phyloP scores from a whole-genome alignment of 2,329 filamentous ascomycete genomes.

The Claviceps africana region DNA sequence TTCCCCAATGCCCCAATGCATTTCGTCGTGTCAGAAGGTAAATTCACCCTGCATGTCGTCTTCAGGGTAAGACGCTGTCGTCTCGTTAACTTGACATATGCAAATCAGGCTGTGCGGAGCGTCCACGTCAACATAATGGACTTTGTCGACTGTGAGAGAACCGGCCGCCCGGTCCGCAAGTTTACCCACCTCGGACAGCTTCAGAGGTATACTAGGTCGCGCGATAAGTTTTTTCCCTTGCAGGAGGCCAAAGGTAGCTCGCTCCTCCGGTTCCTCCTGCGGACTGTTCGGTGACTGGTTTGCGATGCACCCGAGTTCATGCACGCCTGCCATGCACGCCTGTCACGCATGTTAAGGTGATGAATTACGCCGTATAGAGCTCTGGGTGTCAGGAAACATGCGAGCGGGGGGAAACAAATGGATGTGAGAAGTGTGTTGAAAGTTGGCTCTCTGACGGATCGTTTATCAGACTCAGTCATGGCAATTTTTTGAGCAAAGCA shows the following conservation, averaged over 20 bases:
- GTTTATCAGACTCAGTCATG: too few relatives aligned
- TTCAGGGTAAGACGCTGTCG: neutral
- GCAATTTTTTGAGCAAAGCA: too few relatives aligned
- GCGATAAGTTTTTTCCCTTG: neutral
- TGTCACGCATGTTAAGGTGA: too few relatives aligned
- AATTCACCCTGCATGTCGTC: neutral
- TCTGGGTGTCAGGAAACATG: too few relatives aligned
- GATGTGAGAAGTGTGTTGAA: too few relatives aligned
- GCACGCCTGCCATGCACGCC: neutral
- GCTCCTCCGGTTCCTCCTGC: slow-evolving; percentile 1
- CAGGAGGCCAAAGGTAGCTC: neutral
- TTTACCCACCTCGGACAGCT: neutral
- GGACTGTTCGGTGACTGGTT: neutral
- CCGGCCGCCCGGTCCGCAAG: neutral
- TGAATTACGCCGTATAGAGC: too few relatives aligned
- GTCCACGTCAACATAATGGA: slow-evolving; percentile 4
- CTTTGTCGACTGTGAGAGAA: slow-evolving; percentile 3
- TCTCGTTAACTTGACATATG: neutral
- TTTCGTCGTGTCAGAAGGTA: slow-evolving; percentile 2
- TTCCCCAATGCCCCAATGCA: neutral
- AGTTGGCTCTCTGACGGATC: too few relatives aligned
- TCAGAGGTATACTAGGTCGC: neutral
- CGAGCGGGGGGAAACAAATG: too few relatives aligned
- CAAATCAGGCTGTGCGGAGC: neutral
- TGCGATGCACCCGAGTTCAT: neutral